Evolutionary conservation across 768 basidiomycete species (phyloP), one percentile per base, ranked within the genome.

Genomic region (Cytidiella melzeri): DNA sequence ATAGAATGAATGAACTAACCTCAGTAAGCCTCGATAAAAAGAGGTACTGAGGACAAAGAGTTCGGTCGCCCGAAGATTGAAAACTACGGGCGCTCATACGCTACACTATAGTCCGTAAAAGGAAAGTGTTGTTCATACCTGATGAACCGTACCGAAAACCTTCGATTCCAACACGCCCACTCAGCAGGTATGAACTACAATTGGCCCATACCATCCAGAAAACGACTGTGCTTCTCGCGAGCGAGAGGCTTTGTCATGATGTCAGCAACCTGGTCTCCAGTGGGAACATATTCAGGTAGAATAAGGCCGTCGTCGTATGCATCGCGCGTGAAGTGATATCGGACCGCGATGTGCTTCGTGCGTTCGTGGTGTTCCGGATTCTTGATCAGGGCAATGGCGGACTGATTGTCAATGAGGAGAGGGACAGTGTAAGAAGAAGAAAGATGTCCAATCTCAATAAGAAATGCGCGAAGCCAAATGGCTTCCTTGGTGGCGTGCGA

Each of bases 331-430:
- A 63, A 68, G 53, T 72, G 70, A 45, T 68, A 57, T 0, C 60
- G 55, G 27, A 71, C 57, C 47, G 66, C 62, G 43, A 73, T 67
- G 55, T 73, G 71, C 44, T 69, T 69, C 12, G 67, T 64, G n/a
- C 63, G 57, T 2, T 57, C 37, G 37, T 69, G 64, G 50, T 62
- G 63, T 25, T 61, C 50, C 3, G 55, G 52, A 28, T 68, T 60
- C 13, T 61, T 54, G 0, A 63, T 42, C 11, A 70, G 48, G 1
- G 62, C 52, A 37, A 70, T 64, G 0, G 68, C 62, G 4, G 64
- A 64, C 40, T 67, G 66, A 45, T 70, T 72, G 64, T 73, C 72
- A 36, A 59, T 60, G 34, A 50, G 47, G 18, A 73, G 61, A 3
- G 45, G 56, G 4, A 63, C 61, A 18, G 66, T 55, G 21, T 18